These are phyloP conservation scores for Aspergillus hancockii DNA, from an alignment of 495 filamentous ascomycete species.

Conservation along the genomic window DNA sequence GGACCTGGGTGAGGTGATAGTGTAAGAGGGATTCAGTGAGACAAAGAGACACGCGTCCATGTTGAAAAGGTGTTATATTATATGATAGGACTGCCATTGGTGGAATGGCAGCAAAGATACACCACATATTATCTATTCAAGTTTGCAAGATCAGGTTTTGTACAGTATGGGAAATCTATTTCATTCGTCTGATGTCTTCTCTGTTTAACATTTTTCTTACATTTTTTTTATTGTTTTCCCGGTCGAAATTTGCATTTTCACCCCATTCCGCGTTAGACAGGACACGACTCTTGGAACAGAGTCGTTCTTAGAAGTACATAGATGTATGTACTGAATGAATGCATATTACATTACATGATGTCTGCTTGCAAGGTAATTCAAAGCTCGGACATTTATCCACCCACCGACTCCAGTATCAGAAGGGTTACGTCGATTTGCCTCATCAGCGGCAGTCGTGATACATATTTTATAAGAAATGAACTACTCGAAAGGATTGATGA, in stretches of 20 bases:
- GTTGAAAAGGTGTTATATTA: conserved; percentile 25
- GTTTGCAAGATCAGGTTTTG: conserved; percentile 42
- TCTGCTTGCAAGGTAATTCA: conserved; percentile 6
- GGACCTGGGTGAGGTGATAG: conserved; percentile 87
- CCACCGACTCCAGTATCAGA: not conserved
- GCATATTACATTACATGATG: conserved; percentile 21
- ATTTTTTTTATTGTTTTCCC: conserved; percentile 12
- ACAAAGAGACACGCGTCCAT: conserved; percentile 8
- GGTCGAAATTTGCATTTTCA: conserved; percentile 11
- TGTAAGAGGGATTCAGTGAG: conserved; percentile 44
- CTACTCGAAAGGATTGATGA: conserved; percentile 23
- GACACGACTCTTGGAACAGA: not conserved
- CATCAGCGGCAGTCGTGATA: not conserved
- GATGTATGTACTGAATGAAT: conserved; percentile 30
- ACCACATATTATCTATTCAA: conserved; percentile 25
- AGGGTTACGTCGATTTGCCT: not conserved
- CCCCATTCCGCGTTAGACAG: conserved; percentile 11
- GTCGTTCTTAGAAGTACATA: conserved; percentile 25
- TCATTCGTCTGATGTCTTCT: conserved; percentile 41
- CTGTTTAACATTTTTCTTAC: conserved; percentile 19
- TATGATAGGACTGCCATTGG: conserved; percentile 13
- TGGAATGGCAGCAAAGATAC: conserved; percentile 7
- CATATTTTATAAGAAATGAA: not conserved
- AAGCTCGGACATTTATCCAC: not conserved
- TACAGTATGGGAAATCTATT: conserved; percentile 48